Base-by-base conservation (phyloP, 2,329 filamentous ascomycete genomes). In the Epichloe typhina region DNA sequence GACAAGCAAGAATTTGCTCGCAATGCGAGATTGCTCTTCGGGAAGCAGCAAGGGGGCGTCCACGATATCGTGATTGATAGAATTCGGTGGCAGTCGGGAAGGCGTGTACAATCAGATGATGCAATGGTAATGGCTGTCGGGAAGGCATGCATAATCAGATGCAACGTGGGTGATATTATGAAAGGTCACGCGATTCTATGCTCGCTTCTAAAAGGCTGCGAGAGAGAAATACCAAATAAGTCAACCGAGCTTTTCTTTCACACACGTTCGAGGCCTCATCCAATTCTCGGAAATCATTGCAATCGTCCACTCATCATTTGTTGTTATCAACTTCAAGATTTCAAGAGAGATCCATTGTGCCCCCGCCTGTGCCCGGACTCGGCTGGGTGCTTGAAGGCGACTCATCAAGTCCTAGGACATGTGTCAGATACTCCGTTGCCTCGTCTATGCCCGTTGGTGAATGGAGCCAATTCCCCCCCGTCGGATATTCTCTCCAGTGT, bases 381-480 rank as follows among this genome's bases (percentile, higher is more conserved):
- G 15, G 8, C 17, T 26, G n/a, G 7, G 31, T 7, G 33, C 15
- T 19, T 21, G 26, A 19, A 15, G 19, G 31, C 35, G 21, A n/a
- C 23, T 21, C 23, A 36, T 6, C 8, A 39, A 39, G 40, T 8
- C 21, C 38, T 5, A 44, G 39, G 17, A 47, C 26, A 19, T 43
- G 49, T 8, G 43, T 54, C 19, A 72, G 48, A 51, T 71, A 72
- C 2, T 53, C 54, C 7, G 64, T 59, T 0, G 63, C 64, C 52
- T 74, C 71, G 50, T 73, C 69, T 26, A 72, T 64, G 0, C 72
- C 72, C 1, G 57, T 49, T 0, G 70, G 70, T 13, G 66, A 62
- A 52, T 74, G 67, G 43, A 74, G 62, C 69, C 70, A 72, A 53
- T 75, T 69, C 0, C 66, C 68, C 66, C 68, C 9, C 72, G 61